Conservation (phyloP, 352 stramenopile genomes). For the Peronospora farinosa region DNA sequence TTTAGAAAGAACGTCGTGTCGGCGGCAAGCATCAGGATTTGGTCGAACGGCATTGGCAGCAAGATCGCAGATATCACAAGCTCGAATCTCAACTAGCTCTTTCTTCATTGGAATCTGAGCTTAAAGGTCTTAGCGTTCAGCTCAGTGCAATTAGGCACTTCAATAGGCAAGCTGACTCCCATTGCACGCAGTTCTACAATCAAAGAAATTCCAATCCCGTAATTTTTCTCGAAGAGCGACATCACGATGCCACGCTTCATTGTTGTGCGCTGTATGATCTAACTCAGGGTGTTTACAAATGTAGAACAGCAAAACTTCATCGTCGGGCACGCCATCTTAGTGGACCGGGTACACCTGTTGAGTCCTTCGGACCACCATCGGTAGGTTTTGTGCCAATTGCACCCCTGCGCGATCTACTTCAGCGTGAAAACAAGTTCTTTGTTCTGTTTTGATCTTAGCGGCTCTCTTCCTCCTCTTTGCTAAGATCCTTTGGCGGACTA, state of each 20-base stretch:
- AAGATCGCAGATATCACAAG: conserved; percentile 32
- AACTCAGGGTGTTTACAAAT: conserved; percentile 33
- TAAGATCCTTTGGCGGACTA: conserved; percentile 14
- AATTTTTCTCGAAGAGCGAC: conserved; percentile 44
- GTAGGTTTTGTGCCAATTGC: conserved; percentile 32
- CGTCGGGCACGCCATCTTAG: conserved; percentile 14
- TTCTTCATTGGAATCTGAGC: conserved; percentile 27
- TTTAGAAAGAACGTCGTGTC: no score
- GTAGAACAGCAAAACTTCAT: no score
- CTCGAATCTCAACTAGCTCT: conserved; percentile 19
- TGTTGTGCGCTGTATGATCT: conserved; percentile 22
- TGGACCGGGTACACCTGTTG: conserved; percentile 42
- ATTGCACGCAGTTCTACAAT: conserved; percentile 44
- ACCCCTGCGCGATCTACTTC: conserved; percentile 28
- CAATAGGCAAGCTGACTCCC: conserved; percentile 40
- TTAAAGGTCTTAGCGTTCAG: conserved; percentile 35
- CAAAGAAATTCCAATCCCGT: conserved; percentile 38
- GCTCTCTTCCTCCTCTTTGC: conserved; percentile 18
- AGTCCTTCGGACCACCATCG: conserved; percentile 25
- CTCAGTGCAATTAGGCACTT: conserved; percentile 52
- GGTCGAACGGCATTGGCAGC: no score
- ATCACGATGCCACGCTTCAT: conserved; percentile 49
- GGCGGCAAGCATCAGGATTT: no score
- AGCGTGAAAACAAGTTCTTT: conserved; percentile 29
- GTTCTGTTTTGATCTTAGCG: conserved; percentile 15